Evolutionary conservation across 1,284 basidiomycete genomes (phyloP), one percentile per base, ranked within the genome.

Genomic region (Ceratobasidium sp.): DNA sequence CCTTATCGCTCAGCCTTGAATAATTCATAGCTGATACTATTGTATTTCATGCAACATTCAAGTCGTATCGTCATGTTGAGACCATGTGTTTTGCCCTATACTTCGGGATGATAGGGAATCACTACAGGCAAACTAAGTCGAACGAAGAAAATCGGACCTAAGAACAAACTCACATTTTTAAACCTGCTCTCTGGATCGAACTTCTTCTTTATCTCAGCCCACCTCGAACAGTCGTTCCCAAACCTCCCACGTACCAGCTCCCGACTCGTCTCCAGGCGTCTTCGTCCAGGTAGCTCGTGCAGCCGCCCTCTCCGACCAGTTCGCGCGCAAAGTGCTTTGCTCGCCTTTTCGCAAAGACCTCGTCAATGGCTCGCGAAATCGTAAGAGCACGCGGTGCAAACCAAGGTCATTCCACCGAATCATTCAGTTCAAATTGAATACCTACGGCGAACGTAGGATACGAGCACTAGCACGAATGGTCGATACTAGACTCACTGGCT

Each of bases 191-290:
- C 61, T 7, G 77, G 75, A 35, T 78, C 77, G 23, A 68, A 78
- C 64, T 75, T 76, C 26, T 42, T 31, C 75, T 78, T 78, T 11
- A 78, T 33, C 23, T 76, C 76, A 31, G 49, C 26, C 33, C 77
- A 47, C n/a, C 76, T 28, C 4, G 58, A 53, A n/a, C 54, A 77
- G 33, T 78, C 77, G 17, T 20, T 42, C 17, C 68, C 68, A 17
- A 78, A 78, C 13, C 51, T 35, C 11, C 23, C n/a, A 11, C 17
- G 20, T 6, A 33, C 20, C 17, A 49, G 31, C 5, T 15, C 28
- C 15, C 54, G 8, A 15, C 35, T 35, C 6, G 37, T 7, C 31
- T 23, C 5, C 3, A 11, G 13, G 26, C n/a, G 1, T 51, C 37
- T 28, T 73, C 56, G 11, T 73, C 69, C 1, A 47, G 23, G 23